phyloP scores from a whole-genome alignment of 2,329 filamentous ascomycete species.

The Pseudopyricularia cyperi region DNA sequence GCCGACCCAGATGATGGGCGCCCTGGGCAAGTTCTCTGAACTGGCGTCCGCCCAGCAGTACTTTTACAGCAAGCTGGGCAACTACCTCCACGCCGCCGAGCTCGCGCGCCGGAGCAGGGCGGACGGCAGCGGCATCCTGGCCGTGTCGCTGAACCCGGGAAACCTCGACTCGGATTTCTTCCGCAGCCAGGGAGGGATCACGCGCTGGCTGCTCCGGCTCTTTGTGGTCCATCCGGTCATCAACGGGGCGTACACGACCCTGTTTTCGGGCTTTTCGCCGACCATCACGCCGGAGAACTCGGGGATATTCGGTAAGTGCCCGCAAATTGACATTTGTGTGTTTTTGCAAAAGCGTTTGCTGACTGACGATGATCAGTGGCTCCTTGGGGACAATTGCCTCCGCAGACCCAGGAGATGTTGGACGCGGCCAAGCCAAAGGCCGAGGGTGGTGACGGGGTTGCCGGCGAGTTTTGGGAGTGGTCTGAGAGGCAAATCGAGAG shows the following conservation, averaged over 20 bases:
- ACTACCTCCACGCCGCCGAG: slow-evolving; percentile 9
- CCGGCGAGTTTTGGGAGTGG: slow-evolving; percentile 5
- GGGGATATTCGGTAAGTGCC: slow-evolving; percentile 1
- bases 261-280: slow-evolving; percentile 31
- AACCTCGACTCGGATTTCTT: slow-evolving; percentile 24
- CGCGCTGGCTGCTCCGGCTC: slow-evolving; percentile 12
- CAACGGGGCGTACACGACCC: slow-evolving; percentile 32
- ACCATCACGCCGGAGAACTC: slow-evolving; percentile 23
- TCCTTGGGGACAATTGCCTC: slow-evolving; percentile 5
- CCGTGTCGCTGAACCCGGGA: slow-evolving; percentile 22
- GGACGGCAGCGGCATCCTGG: slow-evolving; percentile 4
- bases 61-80: slow-evolving; percentile 7
- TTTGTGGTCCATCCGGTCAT: slow-evolving; percentile 16
- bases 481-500: slow-evolving; percentile 5
- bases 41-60: not conserved
- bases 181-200: slow-evolving; percentile 12
- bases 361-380: not conserved
- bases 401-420: not conserved
- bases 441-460: slow-evolving; percentile 5
- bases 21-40: not conserved
- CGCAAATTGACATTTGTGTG: not conserved
- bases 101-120: slow-evolving; percentile 6
- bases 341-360: not conserved
- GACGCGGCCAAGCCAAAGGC: slow-evolving; percentile 1
- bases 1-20: slow-evolving; percentile 5